A percentile compares a stretch with the other conserved stretches of the same genome.
Conservation (phyloP, 2,329 filamentous ascomycete genomes). For the Triangularia verruculosa region DNA sequence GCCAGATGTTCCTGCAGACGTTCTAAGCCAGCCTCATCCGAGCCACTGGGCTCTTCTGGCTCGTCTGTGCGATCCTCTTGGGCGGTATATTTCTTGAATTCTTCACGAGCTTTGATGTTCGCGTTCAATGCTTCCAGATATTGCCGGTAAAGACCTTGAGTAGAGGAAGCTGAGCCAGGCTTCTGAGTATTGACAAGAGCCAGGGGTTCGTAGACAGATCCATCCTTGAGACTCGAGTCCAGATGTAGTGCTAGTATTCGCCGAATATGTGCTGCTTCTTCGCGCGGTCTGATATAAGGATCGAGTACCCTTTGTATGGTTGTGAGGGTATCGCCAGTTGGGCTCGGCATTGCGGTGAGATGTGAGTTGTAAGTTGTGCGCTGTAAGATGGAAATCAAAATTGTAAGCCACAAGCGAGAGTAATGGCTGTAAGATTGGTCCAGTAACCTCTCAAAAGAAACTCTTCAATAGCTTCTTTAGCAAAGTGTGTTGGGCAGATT, state of each 20-base stretch:
- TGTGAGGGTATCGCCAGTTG: constrained; percentile 33
- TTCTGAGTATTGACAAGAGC: constrained; percentile 43
- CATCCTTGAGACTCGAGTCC: constrained; percentile 44
- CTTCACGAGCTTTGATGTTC: constrained; percentile 50
- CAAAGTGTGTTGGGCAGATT: not conserved
- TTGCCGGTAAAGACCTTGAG: constrained; percentile 49
- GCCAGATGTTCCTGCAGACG: constrained; percentile 51
- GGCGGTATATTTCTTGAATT: constrained; percentile 41
- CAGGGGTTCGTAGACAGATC: constrained; percentile 43
- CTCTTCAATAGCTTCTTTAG: too few relatives aligned
- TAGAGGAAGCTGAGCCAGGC: constrained; percentile 32
- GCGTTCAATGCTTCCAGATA: constrained; percentile 54
- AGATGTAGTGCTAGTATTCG: constrained; percentile 55
- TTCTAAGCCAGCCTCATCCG: constrained; percentile 17
- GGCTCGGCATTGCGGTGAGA: not conserved
- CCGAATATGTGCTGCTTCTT: constrained; percentile 56
- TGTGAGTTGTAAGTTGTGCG: not conserved
- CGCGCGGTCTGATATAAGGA: constrained; percentile 54
- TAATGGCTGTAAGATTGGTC: not conserved
- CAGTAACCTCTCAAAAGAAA: not conserved
- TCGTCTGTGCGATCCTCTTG: not conserved
- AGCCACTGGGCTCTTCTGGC: not conserved
- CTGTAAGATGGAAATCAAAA: too few relatives aligned
- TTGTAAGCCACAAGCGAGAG: too few relatives aligned
- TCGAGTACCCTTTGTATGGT: constrained; percentile 45